These are phyloP conservation scores for Mrakia frigida DNA, from an alignment of 768 basidiomycete genomes.

Conservation along the genomic window DNA sequence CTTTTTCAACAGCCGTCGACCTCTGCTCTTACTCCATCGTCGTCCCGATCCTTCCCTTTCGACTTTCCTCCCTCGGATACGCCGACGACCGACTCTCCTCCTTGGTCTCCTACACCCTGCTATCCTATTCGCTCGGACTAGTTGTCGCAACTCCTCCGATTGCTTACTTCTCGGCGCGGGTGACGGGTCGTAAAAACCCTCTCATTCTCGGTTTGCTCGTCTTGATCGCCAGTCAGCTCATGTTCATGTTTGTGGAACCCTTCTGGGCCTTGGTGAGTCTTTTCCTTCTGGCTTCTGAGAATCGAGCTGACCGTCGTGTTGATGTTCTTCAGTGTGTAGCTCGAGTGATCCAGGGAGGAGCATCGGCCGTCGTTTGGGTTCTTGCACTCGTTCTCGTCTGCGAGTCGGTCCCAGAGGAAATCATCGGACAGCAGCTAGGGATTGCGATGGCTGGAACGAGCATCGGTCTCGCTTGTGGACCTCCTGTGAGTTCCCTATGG, in stretches of 20 bases:
- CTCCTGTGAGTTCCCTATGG: not conserved
- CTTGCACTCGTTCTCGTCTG: conserved; percentile 30
- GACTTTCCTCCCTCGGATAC: conserved; percentile 37
- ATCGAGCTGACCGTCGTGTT: not conserved
- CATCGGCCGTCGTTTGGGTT: conserved; percentile 1
- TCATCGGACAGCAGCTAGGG: conserved; percentile 40
- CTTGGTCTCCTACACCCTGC: conserved; percentile 37
- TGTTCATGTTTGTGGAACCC: conserved; percentile 38
- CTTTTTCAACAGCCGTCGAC: conserved; percentile 36
- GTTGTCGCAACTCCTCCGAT: conserved; percentile 37
- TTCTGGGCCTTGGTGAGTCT: conserved; percentile 39
- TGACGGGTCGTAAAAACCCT: conserved; percentile 36
- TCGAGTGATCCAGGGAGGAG: not conserved
- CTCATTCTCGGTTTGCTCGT: conserved; percentile 36
- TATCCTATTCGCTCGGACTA: conserved; percentile 39
- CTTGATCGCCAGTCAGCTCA: conserved; percentile 34
- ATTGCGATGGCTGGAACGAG: conserved; percentile 39
- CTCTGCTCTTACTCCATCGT: conserved; percentile 39
- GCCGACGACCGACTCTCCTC: conserved; percentile 34
- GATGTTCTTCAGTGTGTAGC: conserved; percentile 25
- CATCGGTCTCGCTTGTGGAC: conserved; percentile 36
- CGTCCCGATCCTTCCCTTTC: conserved; percentile 40
- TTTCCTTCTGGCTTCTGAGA: no score
- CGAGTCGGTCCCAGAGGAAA: conserved; percentile 38
- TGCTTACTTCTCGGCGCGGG: conserved; percentile 36